Evolutionary conservation across 1,284 basidiomycete species (phyloP).

Genomic region (Ceratobasidium sp.): DNA sequence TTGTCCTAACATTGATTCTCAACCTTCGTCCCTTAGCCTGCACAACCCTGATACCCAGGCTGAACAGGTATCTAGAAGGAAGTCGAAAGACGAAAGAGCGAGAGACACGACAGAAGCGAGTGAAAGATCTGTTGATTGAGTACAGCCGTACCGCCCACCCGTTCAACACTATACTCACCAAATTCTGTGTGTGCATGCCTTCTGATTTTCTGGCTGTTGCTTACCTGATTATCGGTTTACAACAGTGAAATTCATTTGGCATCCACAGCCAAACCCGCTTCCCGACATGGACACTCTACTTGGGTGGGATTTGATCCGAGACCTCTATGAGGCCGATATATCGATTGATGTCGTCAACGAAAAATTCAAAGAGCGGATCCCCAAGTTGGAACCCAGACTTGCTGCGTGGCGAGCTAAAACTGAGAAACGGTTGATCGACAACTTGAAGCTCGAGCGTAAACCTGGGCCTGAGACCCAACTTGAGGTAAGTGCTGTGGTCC

Average conservation of each 20-base stretch:
- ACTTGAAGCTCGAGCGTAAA: neutral
- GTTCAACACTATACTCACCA: neutral
- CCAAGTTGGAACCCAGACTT: neutral
- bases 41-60: constrained; percentile 7
- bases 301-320: constrained; percentile 2
- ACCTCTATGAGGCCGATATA: neutral
- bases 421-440: neutral
- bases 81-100: neutral
- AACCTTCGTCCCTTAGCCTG: neutral
- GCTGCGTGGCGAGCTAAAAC: constrained; percentile 2
- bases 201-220: neutral
- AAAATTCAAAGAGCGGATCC: constrained; percentile 8
- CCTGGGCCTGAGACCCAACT: no score
- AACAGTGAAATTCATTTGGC: neutral
- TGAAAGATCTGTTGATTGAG: no score
- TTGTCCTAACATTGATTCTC: neutral
- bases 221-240: neutral
- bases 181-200: neutral
- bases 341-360: neutral
- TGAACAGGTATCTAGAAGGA: constrained; percentile 1
- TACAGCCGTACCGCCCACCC: neutral
- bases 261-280: neutral
- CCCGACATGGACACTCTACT: neutral
- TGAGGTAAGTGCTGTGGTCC: no score
- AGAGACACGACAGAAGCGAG: neutral